Evolutionary conservation across 2,329 filamentous ascomycete species (phyloP).

Genomic region (Didymella segeticola): DNA sequence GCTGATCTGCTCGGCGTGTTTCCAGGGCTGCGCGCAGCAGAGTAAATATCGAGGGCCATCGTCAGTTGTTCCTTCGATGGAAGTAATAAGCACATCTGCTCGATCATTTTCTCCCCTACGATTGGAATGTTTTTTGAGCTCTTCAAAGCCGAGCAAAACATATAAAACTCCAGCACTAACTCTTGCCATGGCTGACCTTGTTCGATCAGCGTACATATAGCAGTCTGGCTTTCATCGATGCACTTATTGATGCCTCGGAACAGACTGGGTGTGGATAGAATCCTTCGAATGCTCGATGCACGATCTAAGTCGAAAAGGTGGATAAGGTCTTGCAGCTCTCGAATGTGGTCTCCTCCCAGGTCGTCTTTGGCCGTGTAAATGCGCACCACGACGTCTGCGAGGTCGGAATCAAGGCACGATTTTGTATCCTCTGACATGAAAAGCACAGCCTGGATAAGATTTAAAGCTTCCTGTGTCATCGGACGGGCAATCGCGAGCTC

Average conservation of each 20-base stretch:
- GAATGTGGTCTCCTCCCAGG: slow-evolving; percentile 29
- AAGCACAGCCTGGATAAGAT: slow-evolving; percentile 30
- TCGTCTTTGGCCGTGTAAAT: slow-evolving; percentile 17
- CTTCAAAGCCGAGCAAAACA: slow-evolving; percentile 27
- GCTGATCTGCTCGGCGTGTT: background rate
- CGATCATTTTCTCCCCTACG: slow-evolving; percentile 1
- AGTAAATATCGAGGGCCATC: slow-evolving; percentile 27
- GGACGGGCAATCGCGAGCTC: slow-evolving; percentile 23
- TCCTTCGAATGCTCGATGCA: slow-evolving; percentile 21
- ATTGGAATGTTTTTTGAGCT: slow-evolving; percentile 17
- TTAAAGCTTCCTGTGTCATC: slow-evolving; percentile 28
- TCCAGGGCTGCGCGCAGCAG: background rate
- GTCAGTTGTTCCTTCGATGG: slow-evolving; percentile 20
- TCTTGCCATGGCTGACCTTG: slow-evolving; percentile 24
- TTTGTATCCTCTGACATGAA: slow-evolving; percentile 14
- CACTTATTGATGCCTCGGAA: slow-evolving; percentile 33
- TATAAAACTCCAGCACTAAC: slow-evolving; percentile 29
- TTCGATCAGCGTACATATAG: slow-evolving; percentile 27
- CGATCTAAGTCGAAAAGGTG: slow-evolving; percentile 18
- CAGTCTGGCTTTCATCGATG: slow-evolving; percentile 30
- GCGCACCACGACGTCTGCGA: slow-evolving; percentile 20
- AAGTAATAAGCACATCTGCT: slow-evolving; percentile 15
- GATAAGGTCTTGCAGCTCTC: slow-evolving; percentile 27
- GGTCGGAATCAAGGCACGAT: slow-evolving; percentile 11
- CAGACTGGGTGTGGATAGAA: slow-evolving; percentile 27